These are phyloP conservation scores for Camellia lanceoleosa DNA, from an alignment of 148 eudicot genomes.

Conservation along the genomic window DNA sequence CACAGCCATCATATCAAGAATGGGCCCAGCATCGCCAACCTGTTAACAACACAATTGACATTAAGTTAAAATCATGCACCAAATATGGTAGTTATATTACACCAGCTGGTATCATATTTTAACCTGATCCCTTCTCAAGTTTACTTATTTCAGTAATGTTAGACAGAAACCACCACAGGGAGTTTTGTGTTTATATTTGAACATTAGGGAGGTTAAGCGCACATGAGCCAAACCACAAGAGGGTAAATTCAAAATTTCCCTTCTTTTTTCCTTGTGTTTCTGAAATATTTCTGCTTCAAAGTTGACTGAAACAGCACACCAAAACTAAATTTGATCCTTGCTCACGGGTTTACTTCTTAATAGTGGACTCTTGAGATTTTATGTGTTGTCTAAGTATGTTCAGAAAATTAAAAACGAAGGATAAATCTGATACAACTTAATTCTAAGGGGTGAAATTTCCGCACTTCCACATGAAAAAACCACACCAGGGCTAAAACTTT, in stretches of 20 bases:
- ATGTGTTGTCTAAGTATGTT: neutral
- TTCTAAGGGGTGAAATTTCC: neutral
- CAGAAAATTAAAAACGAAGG: neutral
- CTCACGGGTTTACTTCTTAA: neutral
- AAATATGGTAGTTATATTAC: neutral
- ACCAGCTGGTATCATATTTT: no score
- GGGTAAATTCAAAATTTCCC: no score
- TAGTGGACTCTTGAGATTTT: neutral
- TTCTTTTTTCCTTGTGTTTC: no score
- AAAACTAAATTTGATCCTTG: neutral
- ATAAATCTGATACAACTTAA: neutral
- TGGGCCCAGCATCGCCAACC: constrained; percentile 85
- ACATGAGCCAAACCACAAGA: no score
- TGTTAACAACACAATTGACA: constrained; percentile 20
- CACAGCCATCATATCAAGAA: constrained; percentile 85
- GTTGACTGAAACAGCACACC: no score
- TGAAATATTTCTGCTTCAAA: no score
- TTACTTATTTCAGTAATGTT: no score
- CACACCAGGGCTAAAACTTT: neutral
- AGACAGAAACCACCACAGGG: no score
- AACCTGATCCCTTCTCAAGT: no score
- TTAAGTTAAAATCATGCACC: neutral
- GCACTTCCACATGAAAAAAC: no score
- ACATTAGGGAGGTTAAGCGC: no score
- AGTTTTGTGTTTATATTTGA: no score